Evolutionary conservation across 768 basidiomycete species (phyloP), one percentile per base, ranked within the genome.

Genomic region (Rhizopogon vinicolor): DNA sequence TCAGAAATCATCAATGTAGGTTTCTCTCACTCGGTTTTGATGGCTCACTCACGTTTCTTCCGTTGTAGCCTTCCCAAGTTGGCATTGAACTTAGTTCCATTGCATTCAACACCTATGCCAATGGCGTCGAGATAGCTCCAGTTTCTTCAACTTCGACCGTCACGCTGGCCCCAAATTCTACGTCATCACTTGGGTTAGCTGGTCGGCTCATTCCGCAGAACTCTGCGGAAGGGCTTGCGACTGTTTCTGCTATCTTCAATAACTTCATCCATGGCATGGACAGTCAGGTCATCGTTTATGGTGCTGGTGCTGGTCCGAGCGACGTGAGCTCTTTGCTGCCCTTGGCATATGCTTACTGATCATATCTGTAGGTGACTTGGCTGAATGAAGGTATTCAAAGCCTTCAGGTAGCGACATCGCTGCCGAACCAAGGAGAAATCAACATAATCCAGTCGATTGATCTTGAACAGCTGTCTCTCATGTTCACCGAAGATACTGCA

Each of bases 321-420:
- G 79, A 79, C 58, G 86, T 87, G 62, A 46, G 77, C 62, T 37
- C 7, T 29, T 7, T 31, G 7, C 16, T 42, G 16, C 40, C 18
- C 31, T 25, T 5, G 9, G 33, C 41, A n/a, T 53, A 44, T 49
- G 52, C 50, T 42, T 25, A 22, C 56, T 62, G 22, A 57, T 16
- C 41, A 28, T 10, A 39, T 31, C 42, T 56, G 8, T 55, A 86
- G 84, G 85, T 85, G 12, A 78, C 81, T 4, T 90, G 87, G 88
- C 71, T 90, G 22, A 87, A 88, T 61, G 78, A 83, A 48, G 88
- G 80, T 25, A 87, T 90, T 65, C 80, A 85, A 68, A 73, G 74
- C 29, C 79, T 90, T 14, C 70, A 75, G 51, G 75, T 90, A 2
- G 73, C 73, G 5, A 81, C 87, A 0, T 72, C 80, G 25, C 74